These are phyloP conservation scores for Suhomyces anneliseae DNA, from an alignment of 1,139 yeast genomes.

Conservation along the genomic window DNA sequence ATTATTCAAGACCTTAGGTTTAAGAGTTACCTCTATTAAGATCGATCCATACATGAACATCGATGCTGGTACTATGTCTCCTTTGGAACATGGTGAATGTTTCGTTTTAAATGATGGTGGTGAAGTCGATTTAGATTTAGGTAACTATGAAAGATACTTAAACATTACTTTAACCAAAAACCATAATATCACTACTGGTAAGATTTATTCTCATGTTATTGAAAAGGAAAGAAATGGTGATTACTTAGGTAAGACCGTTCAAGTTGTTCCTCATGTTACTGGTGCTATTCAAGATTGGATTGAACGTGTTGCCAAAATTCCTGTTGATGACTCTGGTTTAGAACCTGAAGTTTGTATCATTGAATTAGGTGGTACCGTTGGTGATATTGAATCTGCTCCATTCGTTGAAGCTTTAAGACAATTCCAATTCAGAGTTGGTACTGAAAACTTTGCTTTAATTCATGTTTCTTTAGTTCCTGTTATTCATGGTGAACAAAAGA, in stretches of 20 bases:
- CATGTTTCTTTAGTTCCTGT: constrained; percentile 98
- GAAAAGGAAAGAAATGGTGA: constrained; percentile 96
- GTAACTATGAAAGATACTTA: constrained; percentile 95
- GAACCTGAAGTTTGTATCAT: constrained; percentile 93
- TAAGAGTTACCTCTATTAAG: constrained; percentile 93
- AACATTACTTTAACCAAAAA: constrained; percentile 89
- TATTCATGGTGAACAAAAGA: constrained; percentile 97
- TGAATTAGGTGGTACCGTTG: constrained; percentile 98
- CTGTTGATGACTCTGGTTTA: constrained; percentile 89
- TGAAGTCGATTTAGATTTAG: constrained; percentile 95
- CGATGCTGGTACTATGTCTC: constrained; percentile 99
- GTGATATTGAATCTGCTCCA: constrained; percentile 98
- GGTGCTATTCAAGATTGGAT: constrained; percentile 99
- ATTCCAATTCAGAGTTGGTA: constrained; percentile 95
- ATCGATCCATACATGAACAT: constrained; percentile 99
- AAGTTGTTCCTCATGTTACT: constrained; percentile 97
- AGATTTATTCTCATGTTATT: constrained; percentile 90
- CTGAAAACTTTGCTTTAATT: constrained; percentile 89
- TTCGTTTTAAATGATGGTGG: constrained; percentile 98
- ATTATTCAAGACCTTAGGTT: constrained; percentile 87
- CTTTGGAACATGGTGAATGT: constrained; percentile 98
- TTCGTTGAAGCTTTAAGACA: constrained; percentile 98
- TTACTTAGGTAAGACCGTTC: constrained; percentile 98
- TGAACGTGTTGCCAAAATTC: constrained; percentile 85
- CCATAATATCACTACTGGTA: constrained; percentile 98